Base-by-base conservation (phyloP, 208 protist species). In the Strigomonas galati region DNA sequence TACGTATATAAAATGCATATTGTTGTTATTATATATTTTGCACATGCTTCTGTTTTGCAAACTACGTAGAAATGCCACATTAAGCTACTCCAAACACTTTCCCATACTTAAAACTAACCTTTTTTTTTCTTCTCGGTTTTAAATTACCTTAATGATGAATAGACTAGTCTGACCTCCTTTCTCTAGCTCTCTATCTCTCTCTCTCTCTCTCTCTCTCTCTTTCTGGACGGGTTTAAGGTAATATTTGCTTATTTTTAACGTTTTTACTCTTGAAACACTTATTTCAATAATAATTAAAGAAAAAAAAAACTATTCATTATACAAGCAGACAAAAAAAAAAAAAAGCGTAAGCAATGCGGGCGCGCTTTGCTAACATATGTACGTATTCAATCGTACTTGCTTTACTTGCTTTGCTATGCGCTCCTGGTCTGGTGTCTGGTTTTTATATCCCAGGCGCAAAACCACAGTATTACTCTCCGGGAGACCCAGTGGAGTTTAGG, bases 371-470 rank as follows among this genome's bases (percentile, higher is more conserved):
- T 30, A 23, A n/a, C 17, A 12, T 43, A 12, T 27, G 2, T 37
- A 17, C 19, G 30, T 17, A 37, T 37, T 2, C 19, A n/a, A 6
- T 46, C 28, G 37, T 46, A n/a, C 46, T 64, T 28, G 19, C 27
- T 12, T 5, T 64, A 23, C 2, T 54, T 4, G n/a, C 19, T 49
- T 49, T 49, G 43, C 7, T 56, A 48, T 48, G 10, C 17, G 43
- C 43, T 48, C 14, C 10, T 48, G 10, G 43, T 48, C 10, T 48
- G 43, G 43, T 17, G 10, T n/a, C 10, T 48, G 43, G 43, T 48
- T 84, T 85, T 57, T 93, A 91, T 56, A 78, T 93, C 28, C 87
- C 87, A 0, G 82, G 83, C 0, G 54, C 81, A 21, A 65, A 70
- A 12, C 82, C 87, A 0, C 75, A 23, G 24, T 80, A 85, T 43